phyloP scores from a whole-genome alignment of 345 rosid species.

The Eucalyptus melliodora region DNA sequence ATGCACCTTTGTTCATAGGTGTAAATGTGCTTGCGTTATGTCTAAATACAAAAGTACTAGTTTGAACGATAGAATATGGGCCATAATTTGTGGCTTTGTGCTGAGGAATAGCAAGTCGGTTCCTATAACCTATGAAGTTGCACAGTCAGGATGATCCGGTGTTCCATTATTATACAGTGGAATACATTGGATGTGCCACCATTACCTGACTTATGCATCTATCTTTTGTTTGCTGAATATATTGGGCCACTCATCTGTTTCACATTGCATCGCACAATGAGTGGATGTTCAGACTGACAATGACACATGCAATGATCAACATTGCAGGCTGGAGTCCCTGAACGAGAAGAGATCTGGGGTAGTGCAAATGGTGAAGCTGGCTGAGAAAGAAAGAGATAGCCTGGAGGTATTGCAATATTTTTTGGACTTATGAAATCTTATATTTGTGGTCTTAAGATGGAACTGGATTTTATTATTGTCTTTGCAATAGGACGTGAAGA shows the following conservation, averaged over 20 bases:
- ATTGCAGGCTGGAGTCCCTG: conserved; percentile 68
- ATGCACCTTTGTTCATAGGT: not conserved
- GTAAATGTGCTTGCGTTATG: not conserved
- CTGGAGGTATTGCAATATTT: conserved; percentile 60
- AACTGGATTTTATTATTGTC: not conserved
- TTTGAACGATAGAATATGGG: not conserved
- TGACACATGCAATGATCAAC: not conserved
- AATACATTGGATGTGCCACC: not conserved
- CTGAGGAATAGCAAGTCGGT: not conserved
- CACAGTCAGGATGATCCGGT: not conserved
- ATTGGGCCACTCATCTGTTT: not conserved
- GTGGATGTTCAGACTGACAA: not conserved
- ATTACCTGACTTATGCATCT: not conserved
- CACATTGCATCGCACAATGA: not conserved
- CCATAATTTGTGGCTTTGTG: not conserved
- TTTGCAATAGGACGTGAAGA: conserved; percentile 61
- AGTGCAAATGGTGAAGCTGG: conserved; percentile 95
- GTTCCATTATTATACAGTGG: not conserved
- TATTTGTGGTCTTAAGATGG: not conserved
- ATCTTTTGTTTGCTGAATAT: not conserved
- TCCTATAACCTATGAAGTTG: not conserved
- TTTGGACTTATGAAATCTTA: not conserved
- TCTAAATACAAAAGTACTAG: not conserved
- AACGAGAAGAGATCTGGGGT: conserved; percentile 90
- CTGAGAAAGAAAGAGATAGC: conserved; percentile 91